These are phyloP conservation scores for Cordyceps tenuipes DNA, from an alignment of 2,329 filamentous ascomycete species.

Conservation along the genomic window DNA sequence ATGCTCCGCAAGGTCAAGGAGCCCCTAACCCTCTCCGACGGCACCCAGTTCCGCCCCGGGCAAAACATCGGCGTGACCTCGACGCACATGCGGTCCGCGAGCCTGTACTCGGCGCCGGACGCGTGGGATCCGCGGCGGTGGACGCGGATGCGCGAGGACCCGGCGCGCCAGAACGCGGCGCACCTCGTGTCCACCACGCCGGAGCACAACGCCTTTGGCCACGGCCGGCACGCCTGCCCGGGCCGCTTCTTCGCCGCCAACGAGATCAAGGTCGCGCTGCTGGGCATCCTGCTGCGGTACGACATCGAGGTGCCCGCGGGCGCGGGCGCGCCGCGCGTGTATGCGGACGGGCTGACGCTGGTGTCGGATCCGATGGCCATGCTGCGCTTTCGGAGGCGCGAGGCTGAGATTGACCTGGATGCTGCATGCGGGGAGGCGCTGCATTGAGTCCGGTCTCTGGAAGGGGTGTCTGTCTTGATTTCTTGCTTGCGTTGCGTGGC, in stretches of 20 bases:
- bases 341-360: constrained; percentile 4
- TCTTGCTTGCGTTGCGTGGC: too few species aligned
- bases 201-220: constrained; percentile 42
- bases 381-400: constrained; percentile 9
- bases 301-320: constrained; percentile 31
- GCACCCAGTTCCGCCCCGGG: constrained; percentile 11
- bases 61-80: not conserved
- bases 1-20: constrained; percentile 10
- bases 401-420: constrained; percentile 11
- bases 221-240: constrained; percentile 45
- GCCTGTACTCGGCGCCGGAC: constrained; percentile 27
- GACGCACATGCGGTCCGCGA: constrained; percentile 1
- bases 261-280: constrained; percentile 43
- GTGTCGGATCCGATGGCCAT: constrained; percentile 2
- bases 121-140: constrained; percentile 40
- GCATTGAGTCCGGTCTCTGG: not conserved
- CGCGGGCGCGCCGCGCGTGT: not conserved
- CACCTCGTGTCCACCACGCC: constrained; percentile 43
- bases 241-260: constrained; percentile 47
- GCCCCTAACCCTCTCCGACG: constrained; percentile 11
- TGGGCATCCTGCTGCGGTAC: constrained; percentile 41
- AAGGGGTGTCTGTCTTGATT: not conserved
- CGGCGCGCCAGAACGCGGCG: constrained; percentile 18
- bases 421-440: not conserved
- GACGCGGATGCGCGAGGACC: constrained; percentile 29